phyloP scores from a whole-genome alignment of 495 filamentous ascomycete species.

The Penicillium atrosanguineum region DNA sequence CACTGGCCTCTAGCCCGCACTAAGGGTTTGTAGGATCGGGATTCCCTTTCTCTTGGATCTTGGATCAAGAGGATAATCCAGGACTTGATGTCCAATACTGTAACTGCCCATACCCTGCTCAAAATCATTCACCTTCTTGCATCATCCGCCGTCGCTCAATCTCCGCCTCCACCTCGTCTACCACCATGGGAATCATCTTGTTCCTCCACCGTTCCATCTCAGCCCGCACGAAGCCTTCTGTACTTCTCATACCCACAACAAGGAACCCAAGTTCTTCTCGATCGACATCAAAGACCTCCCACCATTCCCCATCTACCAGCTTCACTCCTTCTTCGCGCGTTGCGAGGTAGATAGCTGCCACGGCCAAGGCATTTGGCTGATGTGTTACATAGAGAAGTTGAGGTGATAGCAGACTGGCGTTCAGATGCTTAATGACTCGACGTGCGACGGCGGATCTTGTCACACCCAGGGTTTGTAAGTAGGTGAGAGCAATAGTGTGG shows the following conservation, averaged over 20 bases:
- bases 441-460: constrained; percentile 51
- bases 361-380: constrained; percentile 81
- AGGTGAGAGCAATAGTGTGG: constrained; percentile 85
- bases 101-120: neutral
- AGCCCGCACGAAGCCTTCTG: constrained; percentile 64
- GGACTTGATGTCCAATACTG: neutral
- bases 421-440: constrained; percentile 72
- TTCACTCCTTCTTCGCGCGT: constrained; percentile 74
- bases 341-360: constrained; percentile 85
- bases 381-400: constrained; percentile 90
- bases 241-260: constrained; percentile 80
- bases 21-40: neutral
- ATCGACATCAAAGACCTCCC: constrained; percentile 98
- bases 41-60: neutral
- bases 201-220: constrained; percentile 51
- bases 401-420: constrained; percentile 77
- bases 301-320: constrained; percentile 83
- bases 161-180: constrained; percentile 58
- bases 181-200: constrained; percentile 39
- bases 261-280: constrained; percentile 92
- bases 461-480: constrained; percentile 81
- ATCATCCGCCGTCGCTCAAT: constrained; percentile 58
- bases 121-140: constrained; percentile 46
- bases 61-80: neutral
- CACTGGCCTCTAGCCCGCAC: neutral